Evolutionary conservation across 768 basidiomycete genomes (phyloP).

Genomic region (Tylopilus rubrobrunneus): DNA sequence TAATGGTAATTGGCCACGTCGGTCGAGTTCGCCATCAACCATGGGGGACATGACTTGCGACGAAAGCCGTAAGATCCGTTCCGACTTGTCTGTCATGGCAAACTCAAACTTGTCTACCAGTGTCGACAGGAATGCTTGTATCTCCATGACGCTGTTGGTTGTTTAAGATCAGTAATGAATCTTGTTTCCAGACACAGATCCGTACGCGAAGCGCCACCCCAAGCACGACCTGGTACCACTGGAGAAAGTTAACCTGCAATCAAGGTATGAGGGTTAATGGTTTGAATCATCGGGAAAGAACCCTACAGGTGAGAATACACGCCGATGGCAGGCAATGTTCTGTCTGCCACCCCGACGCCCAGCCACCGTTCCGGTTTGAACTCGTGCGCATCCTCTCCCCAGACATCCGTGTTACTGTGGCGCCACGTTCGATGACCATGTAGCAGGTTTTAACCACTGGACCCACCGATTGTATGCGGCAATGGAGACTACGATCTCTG

Average conservation of each 20-base stretch:
- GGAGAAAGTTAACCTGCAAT: conserved; percentile 15
- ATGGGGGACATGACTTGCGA: conserved; percentile 32
- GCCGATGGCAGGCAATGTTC: conserved; percentile 9
- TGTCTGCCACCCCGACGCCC: neutral
- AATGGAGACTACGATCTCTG: conserved; percentile 46
- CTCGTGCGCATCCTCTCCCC: conserved; percentile 24
- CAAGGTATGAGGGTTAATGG: too few species aligned
- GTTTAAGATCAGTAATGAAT: neutral
- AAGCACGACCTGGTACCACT: conserved; percentile 16
- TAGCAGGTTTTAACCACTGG: neutral
- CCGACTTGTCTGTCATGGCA: too few species aligned
- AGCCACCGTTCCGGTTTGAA: conserved; percentile 16
- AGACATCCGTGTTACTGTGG: conserved; percentile 13
- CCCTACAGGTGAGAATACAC: conserved; percentile 3
- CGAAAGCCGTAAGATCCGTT: conserved; percentile 21
- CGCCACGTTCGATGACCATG: neutral
- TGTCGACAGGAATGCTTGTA: conserved; percentile 56
- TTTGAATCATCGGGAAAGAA: neutral
- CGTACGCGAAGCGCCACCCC: conserved; percentile 30
- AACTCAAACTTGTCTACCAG: conserved; percentile 52
- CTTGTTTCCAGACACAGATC: neutral
- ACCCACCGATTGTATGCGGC: conserved; percentile 53
- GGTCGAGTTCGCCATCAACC: too few species aligned
- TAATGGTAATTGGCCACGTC: too few species aligned
- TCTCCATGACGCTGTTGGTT: conserved; percentile 36